Evolutionary conservation across 331 rosid species (phyloP).

Genomic region (Cydonia oblonga): DNA sequence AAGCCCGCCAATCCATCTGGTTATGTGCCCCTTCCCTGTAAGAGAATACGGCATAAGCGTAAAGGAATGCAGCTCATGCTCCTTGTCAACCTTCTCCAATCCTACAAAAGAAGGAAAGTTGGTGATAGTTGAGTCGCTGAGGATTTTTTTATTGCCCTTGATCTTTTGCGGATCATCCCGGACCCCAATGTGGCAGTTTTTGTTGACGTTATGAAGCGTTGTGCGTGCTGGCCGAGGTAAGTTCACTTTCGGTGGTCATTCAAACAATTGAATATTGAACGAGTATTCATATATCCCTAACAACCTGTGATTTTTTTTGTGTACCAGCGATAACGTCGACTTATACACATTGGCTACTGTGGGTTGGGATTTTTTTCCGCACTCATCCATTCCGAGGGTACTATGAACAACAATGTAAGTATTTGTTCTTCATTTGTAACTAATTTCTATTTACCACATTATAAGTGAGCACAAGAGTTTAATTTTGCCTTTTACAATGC

Average conservation of each 20-base stretch:
- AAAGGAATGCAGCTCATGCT: neutral
- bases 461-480: neutral
- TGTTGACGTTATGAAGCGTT: neutral
- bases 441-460: too few relatives aligned
- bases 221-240: neutral
- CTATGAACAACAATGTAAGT: neutral
- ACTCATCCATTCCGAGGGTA: neutral
- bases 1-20: rapidly evolving
- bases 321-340: neutral
- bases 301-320: neutral
- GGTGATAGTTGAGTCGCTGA: too few relatives aligned
- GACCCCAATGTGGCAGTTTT: neutral
- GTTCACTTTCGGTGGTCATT: too few relatives aligned
- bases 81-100: neutral
- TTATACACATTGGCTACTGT: too few relatives aligned
- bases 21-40: rapidly evolving
- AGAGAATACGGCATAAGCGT: rapidly evolving
- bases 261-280: too few relatives aligned
- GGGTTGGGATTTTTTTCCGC: neutral
- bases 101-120: neutral
- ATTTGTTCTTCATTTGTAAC: neutral
- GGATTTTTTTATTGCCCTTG: neutral
- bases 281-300: too few relatives aligned
- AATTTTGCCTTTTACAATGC: too few relatives aligned
- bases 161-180: neutral